Evolutionary conservation across 2,329 filamentous ascomycete genomes (phyloP), one percentile per base, ranked within the genome.

Genomic region (Colletotrichum coccodes): DNA sequence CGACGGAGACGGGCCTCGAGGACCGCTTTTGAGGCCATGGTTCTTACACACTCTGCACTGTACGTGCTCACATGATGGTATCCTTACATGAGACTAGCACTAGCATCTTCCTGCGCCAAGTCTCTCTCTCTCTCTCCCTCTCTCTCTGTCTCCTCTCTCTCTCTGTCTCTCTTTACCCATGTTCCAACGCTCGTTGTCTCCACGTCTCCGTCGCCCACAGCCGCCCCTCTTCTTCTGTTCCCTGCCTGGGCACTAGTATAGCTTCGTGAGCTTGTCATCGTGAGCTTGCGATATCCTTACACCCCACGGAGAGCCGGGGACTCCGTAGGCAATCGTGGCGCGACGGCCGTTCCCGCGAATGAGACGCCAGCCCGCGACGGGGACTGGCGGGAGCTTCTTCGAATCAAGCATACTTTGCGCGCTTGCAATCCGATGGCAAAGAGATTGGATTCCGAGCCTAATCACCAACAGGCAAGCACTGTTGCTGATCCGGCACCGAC

Each of bases 341-440:
- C 49, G 26, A 49, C 23, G 14, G 38, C 47, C n/a, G 38, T 58
- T 38, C 53, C 65, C 53, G 61, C 54, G 32, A 67, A 63, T 58
- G 30, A 23, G n/a, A 40, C 9, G 38, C 63, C 56, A 56, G 50
- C 64, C 60, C 44, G 32, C 47, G n/a, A 59, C 56, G 61, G 40
- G 40, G 57, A 56, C 36, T 46, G 21, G 46, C 60, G 30, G 54
- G 47, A 65, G 54, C 61, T 56, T 68, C 46, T 59, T 56, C 54
- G 12, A 56, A 50, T 65, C 54, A 65, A 68, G 61, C 61, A 68
- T 65, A 56, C 54, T 60, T 52, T 23, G 12, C 12, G n/a, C 40
- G 54, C 26, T 32, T 16, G 28, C 36, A 32, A 68, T n/a, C n/a
- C n/a, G 42, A 46, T 42, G 11, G 54, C 56, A 9, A 30, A n/a